phyloP scores from a whole-genome alignment of 352 stramenopile species.

The Globisporangium solare region DNA sequence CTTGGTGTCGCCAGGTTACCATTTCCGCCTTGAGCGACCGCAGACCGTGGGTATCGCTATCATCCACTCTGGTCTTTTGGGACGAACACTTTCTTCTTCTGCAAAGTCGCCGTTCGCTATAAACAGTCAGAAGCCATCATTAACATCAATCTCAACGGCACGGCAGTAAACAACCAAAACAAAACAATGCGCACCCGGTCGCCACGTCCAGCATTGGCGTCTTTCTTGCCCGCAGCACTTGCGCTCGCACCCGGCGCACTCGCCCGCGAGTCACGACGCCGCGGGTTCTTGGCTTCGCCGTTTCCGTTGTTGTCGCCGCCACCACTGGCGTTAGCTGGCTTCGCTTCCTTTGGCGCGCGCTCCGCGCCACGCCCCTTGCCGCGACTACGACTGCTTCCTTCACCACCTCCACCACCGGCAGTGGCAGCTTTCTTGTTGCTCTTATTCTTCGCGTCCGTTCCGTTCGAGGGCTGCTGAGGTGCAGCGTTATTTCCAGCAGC shows the following conservation, averaged over 20 bases:
- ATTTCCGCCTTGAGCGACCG: neutral
- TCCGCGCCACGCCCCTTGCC: slow-evolving; percentile 22
- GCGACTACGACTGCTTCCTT: slow-evolving; percentile 15
- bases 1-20: neutral
- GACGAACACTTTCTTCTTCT: slow-evolving; percentile 69
- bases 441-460: slow-evolving; percentile 16
- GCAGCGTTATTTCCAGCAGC: slow-evolving; percentile 1
- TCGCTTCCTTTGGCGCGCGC: slow-evolving; percentile 25
- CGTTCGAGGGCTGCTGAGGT: neutral
- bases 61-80: slow-evolving; percentile 37
- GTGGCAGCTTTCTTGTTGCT: slow-evolving; percentile 9
- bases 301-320: slow-evolving; percentile 15
- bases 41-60: neutral
- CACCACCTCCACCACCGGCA: neutral
- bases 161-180: neutral
- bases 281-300: slow-evolving; percentile 23
- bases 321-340: slow-evolving; percentile 17
- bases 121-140: neutral
- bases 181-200: slow-evolving; percentile 22
- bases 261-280: slow-evolving; percentile 21
- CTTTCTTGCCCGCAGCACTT: slow-evolving; percentile 25
- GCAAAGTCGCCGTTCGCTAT: neutral
- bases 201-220: slow-evolving; percentile 16
- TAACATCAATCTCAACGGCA: neutral
- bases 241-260: slow-evolving; percentile 6